Base-by-base conservation (phyloP, 2,329 filamentous ascomycete genomes). In the Trichoderma harzianum region DNA sequence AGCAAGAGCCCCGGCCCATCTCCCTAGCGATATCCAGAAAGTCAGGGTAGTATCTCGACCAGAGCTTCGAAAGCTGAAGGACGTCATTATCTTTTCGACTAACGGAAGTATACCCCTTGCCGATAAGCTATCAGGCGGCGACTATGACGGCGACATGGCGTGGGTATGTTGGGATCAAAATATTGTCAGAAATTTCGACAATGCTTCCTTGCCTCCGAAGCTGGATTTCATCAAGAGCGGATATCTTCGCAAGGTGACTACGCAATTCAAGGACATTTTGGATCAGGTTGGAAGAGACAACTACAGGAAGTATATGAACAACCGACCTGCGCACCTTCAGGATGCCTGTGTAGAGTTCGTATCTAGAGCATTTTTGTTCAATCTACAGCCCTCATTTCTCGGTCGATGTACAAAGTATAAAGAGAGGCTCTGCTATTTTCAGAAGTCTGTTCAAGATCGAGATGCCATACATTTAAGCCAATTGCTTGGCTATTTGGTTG, bases 141-240 rank as follows among this genome's bases (percentile, higher is more conserved):
- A 95, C 76, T 95, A 94, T 73, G 93, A 95, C 74, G 93, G 93
- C 0, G 93, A 96, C 73, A 86, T 83, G n/a, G 88, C 92, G 5
- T 95, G 92, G 92, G 81, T 93, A 0, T 93, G 91, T 76, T 95
- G 91, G 91, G 92, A 95, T 32, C 82, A 84, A 0, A 80, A 82
- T 0, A 85, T 96, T 3, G 91, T 93, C 0, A 75, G 83, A 6
- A 89, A 89, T n/a, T 95, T 95, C 75, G 74, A 77, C 5, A 94
- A 92, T 72, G 88, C 89, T 0, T n/a, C 76, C 0, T 74, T 77
- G 2, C 77, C 77, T 3, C 3, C 66, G 0, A 70, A 75, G 10
- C 81, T 81, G 0, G 84, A 88, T 67, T 78, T 91, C 0, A 82
- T 86, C 7, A n/a, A 73, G 7, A 57, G 70, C 2, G 78, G 87